Conservation (phyloP, 2,329 filamentous ascomycete genomes). For the Colletotrichum musae region DNA sequence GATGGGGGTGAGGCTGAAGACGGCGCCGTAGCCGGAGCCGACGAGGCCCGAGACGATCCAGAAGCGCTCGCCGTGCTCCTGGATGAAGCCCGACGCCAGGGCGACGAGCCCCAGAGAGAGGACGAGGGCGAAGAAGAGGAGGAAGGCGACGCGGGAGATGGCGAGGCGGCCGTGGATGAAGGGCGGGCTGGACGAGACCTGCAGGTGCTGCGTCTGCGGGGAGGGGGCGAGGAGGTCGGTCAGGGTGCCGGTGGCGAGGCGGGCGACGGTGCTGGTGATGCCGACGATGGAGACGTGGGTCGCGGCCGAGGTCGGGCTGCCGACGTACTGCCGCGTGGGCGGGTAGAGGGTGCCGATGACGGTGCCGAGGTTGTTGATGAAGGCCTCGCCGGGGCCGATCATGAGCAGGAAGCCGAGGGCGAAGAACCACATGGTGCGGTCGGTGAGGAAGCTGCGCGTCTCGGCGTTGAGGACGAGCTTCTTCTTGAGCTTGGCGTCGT, state of each 20-base stretch:
- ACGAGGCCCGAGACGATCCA: constrained; percentile 88
- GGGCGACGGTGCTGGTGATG: constrained; percentile 89
- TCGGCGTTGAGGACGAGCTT: constrained; percentile 93
- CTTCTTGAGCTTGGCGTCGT: constrained; percentile 79
- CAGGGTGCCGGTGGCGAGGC: constrained; percentile 89
- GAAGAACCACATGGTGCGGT: constrained; percentile 96
- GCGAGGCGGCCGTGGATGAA: constrained; percentile 58
- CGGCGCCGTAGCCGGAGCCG: constrained; percentile 92
- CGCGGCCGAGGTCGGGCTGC: constrained; percentile 73
- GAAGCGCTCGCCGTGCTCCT: constrained; percentile 84
- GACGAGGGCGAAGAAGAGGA: constrained; percentile 81
- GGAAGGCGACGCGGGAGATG: constrained; percentile 84
- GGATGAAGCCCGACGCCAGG: constrained; percentile 81
- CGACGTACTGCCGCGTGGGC: constrained; percentile 60
- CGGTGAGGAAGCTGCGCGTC: constrained; percentile 85
- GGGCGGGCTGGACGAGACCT: constrained; percentile 53
- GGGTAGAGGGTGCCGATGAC: constrained; percentile 89
- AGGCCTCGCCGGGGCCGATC: constrained; percentile 95
- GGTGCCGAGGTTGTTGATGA: constrained; percentile 97
- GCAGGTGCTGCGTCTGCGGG: constrained; percentile 71
- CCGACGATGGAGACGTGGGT: constrained; percentile 96
- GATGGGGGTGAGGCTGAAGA: constrained; percentile 91
- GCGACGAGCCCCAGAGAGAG: constrained; percentile 83
- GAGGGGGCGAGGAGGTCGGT: constrained; percentile 87
- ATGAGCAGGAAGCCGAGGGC: constrained; percentile 93